phyloP scores from a whole-genome alignment of 768 basidiomycete genomes.

The Kwoniella dendrophila region DNA sequence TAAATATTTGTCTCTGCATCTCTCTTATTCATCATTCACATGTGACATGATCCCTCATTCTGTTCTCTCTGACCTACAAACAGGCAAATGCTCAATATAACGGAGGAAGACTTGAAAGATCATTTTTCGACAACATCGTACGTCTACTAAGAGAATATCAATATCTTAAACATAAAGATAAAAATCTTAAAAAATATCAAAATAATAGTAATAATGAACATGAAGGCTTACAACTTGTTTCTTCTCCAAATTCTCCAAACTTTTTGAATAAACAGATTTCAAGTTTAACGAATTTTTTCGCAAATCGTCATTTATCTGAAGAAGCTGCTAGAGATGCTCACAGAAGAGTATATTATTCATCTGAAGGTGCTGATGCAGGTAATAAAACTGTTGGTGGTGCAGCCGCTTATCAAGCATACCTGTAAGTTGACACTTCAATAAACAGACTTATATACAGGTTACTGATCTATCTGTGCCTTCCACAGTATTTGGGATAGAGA shows the following conservation, averaged over 20 bases:
- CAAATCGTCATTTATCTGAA: constrained; percentile 45
- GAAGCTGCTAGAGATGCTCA: constrained; percentile 49
- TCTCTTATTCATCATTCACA: neutral
- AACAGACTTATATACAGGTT: too few species aligned
- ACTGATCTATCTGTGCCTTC: neutral
- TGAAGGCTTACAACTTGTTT: constrained; percentile 9
- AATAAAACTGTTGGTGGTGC: constrained; percentile 51
- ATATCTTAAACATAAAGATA: constrained; percentile 1
- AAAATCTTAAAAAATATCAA: neutral
- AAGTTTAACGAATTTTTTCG: constrained; percentile 45
- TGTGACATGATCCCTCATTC: neutral
- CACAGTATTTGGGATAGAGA: constrained; percentile 51
- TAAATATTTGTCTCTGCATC: neutral
- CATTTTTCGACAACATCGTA: constrained; percentile 54
- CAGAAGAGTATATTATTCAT: constrained; percentile 42
- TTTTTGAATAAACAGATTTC: constrained; percentile 37
- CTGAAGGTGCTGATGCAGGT: constrained; percentile 43
- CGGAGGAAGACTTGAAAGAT: constrained; percentile 40
- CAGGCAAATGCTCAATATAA: constrained; percentile 45
- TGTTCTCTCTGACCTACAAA: neutral
- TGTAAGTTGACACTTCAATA: constrained; percentile 40
- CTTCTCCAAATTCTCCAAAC: constrained; percentile 3
- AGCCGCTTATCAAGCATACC: constrained; percentile 52
- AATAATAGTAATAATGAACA: neutral
- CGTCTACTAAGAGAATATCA: constrained; percentile 26